Evolutionary conservation across 1,284 basidiomycete genomes (phyloP), one percentile per base, ranked within the genome.

Genomic region (Dichomitus squalens): DNA sequence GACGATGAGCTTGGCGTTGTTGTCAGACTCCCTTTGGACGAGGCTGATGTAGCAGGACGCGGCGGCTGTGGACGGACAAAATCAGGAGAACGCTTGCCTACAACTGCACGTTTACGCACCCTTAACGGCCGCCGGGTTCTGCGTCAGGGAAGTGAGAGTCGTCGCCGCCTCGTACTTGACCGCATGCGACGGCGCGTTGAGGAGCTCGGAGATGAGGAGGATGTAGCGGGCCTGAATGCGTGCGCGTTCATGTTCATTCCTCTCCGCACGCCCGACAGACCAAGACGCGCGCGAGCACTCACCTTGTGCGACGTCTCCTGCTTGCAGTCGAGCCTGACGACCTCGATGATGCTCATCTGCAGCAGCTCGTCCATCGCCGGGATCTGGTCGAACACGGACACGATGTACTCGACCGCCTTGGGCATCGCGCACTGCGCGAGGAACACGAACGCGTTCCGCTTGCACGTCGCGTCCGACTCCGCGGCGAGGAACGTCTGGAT

Each of bases 121-220:
- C 82, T 98, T 98, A 64, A 99, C 87, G 20, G 97, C 96, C 20
- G 94, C 93, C 3, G 96, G 90, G 72, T 97, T 98, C 75, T 97
- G 94, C 0, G 96, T 98, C 47, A 99, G 82, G 2, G 92, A 90
- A 0, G 96, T 98, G 49, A 99, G 83, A 3, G 94, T 98, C 7
- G 92, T 95, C 1, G 97, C 96, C 8, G 97, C 96, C 72, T 99
- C 96, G 70, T 99, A 99, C 74, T 98, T 98, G 68, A 99, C 96
- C 3, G 95, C 93, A 73, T 96, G 93, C 14, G 93, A 96, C 0
- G 92, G 80, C 7, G 92, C 90, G 68, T 92, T 92, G 57, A 99
- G 83, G n/a, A 99, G 83, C 72, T 98, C 95, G 57, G 96, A 97
- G 71, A 99, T 95, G 73, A 86, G 87, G 41, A 95, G 87, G 70